Evolutionary conservation across 495 filamentous ascomycete species (phyloP).

Genomic region (Filosporella fistucella): DNA sequence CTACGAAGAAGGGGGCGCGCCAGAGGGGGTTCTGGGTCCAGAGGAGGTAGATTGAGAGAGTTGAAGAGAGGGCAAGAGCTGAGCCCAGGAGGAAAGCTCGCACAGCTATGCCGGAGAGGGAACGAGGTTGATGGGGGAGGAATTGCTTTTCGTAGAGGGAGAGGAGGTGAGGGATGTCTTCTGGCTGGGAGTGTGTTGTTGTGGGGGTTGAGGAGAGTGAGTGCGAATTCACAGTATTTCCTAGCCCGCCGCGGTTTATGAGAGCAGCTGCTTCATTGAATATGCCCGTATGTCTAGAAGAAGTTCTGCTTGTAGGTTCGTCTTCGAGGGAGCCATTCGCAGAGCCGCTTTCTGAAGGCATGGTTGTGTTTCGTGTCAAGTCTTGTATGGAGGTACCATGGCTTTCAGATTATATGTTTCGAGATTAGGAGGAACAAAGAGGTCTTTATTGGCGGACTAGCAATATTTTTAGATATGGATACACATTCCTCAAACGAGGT

Average conservation of each 20-base stretch:
- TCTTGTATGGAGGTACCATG: too few relatives aligned
- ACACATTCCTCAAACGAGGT: too few relatives aligned
- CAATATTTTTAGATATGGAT: too few relatives aligned
- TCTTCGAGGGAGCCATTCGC: too few relatives aligned
- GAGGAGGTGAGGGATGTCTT: slow-evolving; percentile 18
- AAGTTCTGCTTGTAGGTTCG: too few relatives aligned
- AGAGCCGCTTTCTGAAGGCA: too few relatives aligned
- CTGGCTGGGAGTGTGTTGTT: too few relatives aligned
- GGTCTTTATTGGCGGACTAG: too few relatives aligned
- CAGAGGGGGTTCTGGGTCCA: slow-evolving; percentile 52
- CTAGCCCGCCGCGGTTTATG: slow-evolving; percentile 14
- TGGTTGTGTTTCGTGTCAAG: too few relatives aligned
- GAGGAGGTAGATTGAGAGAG: slow-evolving; percentile 37
- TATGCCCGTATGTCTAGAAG: too few relatives aligned
- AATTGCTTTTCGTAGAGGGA: slow-evolving; percentile 27
- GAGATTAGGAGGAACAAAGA: too few relatives aligned
- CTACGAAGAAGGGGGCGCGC: slow-evolving; percentile 79
- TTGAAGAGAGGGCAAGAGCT: slow-evolving; percentile 34
- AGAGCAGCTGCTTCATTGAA: slow-evolving; percentile 6
- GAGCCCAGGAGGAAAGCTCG: slow-evolving; percentile 56
- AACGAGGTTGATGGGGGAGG: slow-evolving; percentile 53
- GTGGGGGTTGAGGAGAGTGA: background rate
- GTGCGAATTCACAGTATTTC: background rate
- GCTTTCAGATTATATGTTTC: too few relatives aligned
- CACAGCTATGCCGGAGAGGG: slow-evolving; percentile 74